Evolutionary conservation across 805 yeast species (phyloP), one percentile per base, ranked within the genome.

Genomic region (Candida saitoana): DNA sequence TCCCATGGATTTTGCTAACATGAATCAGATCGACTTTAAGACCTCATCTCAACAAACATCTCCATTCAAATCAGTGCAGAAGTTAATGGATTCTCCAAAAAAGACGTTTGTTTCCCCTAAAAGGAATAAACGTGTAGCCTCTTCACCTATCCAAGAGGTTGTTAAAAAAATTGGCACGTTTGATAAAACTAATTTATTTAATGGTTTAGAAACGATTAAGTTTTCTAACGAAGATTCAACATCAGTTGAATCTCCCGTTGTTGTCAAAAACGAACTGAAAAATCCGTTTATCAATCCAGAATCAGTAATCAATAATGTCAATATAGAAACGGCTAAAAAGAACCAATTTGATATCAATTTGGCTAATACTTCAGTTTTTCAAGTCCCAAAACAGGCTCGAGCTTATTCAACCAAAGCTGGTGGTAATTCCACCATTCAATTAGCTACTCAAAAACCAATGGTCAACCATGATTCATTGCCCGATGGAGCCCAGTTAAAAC

Each of bases 401-500:
- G 18, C 22, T 12, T 37, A 12, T 9, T 37, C 34, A 16, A 37
- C 40, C 11, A 32, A 32, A 18, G 19, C 25, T 16, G 9, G 19
- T 16, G 33, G 27, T 16, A n/a, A 31, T 8, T 24, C 38, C 25
- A 46, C 48, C 12, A 40, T 48, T 20, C 42, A 38, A 6, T 29
- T 48, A 11, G 46, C 48, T 18, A 48, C 51, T 15, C 51, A 48
- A 34, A 32, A 19, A 3, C 44, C 45, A 18, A 36, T 25, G 9
- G n/a, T 9, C 5, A 29, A 29, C 11, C 8, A 15, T 15, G 22
- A 20, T 16, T 16, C 24, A 24, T 36, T 36, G 11, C 38, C 34
- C 20, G 15, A 25, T 15, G 35, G 18, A 34, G 19, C 15, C 4
- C 14, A 14, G 17, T 34, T 41, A 4, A 67, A 67, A 39, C 47